Percentiles rank a stretch among this genome's conserved stretches.
These are phyloP conservation scores for Mortierella sp. DNA, from an alignment of 371 early-diverging fungal genomes.

Conservation along the genomic window DNA sequence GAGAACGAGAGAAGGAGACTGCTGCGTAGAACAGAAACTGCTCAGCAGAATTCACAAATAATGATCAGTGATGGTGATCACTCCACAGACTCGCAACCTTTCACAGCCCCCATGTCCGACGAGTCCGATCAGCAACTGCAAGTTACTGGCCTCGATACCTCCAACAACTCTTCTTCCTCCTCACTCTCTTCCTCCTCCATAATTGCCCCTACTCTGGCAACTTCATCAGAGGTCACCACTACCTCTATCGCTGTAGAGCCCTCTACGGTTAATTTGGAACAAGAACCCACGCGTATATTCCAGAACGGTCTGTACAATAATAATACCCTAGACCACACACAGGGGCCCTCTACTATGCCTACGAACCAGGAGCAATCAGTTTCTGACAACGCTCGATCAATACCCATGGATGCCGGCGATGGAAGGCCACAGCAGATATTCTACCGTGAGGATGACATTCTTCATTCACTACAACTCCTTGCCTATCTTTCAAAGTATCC, in stretches of 20 bases:
- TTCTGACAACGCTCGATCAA: slow-evolving; percentile 19
- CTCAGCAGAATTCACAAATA: slow-evolving; percentile 41
- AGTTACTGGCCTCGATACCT: slow-evolving; percentile 9
- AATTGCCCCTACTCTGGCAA: slow-evolving; percentile 18
- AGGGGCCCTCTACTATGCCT: slow-evolving; percentile 12
- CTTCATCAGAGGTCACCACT: slow-evolving; percentile 18
- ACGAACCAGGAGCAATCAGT: slow-evolving; percentile 16
- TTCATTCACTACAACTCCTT: slow-evolving; percentile 86
- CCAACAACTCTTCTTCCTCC: slow-evolving; percentile 27
- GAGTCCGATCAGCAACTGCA: slow-evolving; percentile 15
- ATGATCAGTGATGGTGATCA: slow-evolving; percentile 25
- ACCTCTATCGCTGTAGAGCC: slow-evolving; percentile 21
- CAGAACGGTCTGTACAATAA: slow-evolving; percentile 17
- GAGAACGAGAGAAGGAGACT: slow-evolving; percentile 69
- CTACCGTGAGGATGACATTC: slow-evolving; percentile 86
- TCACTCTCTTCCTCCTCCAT: slow-evolving; percentile 17
- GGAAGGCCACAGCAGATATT: slow-evolving; percentile 58
- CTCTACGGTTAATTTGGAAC: slow-evolving; percentile 22
- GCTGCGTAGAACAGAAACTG: slow-evolving; percentile 45
- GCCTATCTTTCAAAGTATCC: slow-evolving; percentile 91
- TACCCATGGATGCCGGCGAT: slow-evolving; percentile 35
- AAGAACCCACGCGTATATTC: slow-evolving; percentile 1
- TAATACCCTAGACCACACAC: slow-evolving; percentile 4
- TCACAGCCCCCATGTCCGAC: slow-evolving; percentile 23
- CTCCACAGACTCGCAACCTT: slow-evolving; percentile 15